These are phyloP conservation scores for Pichia exigua DNA, from an alignment of 805 yeast genomes.

Conservation along the genomic window DNA sequence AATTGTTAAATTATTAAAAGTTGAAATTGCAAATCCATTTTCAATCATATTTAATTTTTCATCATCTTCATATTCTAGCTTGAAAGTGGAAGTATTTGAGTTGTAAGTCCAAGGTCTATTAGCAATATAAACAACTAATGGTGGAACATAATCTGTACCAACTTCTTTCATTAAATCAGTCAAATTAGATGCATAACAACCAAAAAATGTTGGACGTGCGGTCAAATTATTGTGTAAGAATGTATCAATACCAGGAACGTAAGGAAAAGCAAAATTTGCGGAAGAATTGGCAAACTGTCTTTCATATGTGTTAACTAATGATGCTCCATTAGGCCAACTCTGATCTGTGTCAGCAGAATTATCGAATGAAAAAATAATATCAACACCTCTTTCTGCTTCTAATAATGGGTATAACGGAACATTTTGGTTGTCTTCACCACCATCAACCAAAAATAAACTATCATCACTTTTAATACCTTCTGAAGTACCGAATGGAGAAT, in stretches of 20 bases:
- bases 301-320: constrained; percentile 47
- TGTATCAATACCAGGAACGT: constrained; percentile 64
- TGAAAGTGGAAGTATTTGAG: constrained; percentile 68
- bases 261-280: constrained; percentile 61
- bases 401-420: constrained; percentile 61
- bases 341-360: constrained; percentile 56
- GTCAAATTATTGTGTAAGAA: constrained; percentile 56
- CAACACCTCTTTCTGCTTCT: constrained; percentile 53
- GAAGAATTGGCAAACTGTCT: constrained; percentile 51
- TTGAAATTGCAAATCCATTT: constrained; percentile 68
- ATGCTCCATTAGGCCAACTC: constrained; percentile 62
- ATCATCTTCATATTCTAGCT: constrained; percentile 50
- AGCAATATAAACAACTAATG: constrained; percentile 71
- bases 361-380: constrained; percentile 57
- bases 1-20: constrained; percentile 58
- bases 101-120: constrained; percentile 58
- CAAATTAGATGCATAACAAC: constrained; percentile 63
- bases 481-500: constrained; percentile 32
- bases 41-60: constrained; percentile 53
- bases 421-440: constrained; percentile 72
- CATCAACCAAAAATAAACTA: constrained; percentile 57
- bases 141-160: constrained; percentile 42
- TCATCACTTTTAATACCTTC: constrained; percentile 33
- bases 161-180: constrained; percentile 40
- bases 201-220: constrained; percentile 70